Evolutionary conservation across 2,329 filamentous ascomycete species (phyloP), one percentile per base, ranked within the genome.

Genomic region (Epichloe coenophiala): DNA sequence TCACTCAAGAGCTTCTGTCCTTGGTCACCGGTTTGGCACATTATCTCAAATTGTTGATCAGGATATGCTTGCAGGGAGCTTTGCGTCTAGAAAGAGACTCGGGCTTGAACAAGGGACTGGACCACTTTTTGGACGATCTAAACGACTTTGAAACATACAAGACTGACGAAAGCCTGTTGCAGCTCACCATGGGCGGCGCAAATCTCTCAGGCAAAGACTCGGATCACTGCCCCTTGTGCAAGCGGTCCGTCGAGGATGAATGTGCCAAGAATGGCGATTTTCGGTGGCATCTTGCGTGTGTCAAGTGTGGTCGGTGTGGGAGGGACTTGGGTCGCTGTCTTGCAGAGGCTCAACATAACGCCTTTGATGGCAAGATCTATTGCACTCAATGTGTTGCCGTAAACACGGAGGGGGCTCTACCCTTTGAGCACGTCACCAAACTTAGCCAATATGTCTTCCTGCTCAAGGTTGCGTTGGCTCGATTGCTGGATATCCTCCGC

Each of bases 1-100:
- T 98, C 35, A 98, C 93, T 8, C 93, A 98, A 65, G 93, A 98
- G 65, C 77, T 98, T n/a, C 71, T 98, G n/a, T 95, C 91, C 6
- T 77, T 98, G 7, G 93, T 98, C 49, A 98, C 93, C 39, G 91
- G 93, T 37, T 77, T 98, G 48, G 93, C 93, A 17, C 93, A 98
- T 67, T 98, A 98, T 63, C 80, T 98, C 49, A 98, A 98, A 68
- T 84, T 98, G 36, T 79, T 98, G 53, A 98, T 98, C 60, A 83
- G 93, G 47, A 98, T 98, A 59, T 96, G 93, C 63, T 77, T 98
- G 31, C 94, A 97, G 64, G 93, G 91, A 35, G 85, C 93, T 6
- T 72, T 98, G 45, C 91, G 89, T 61, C 78, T 97, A 39, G 93
- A 98, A 67, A 83, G 88, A 51, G 91, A 97, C 60, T 83, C 83